A percentile compares a stretch with the other conserved stretches of the same genome.
Conservation (phyloP, 306 rosid genomes). For the Vigna hirtella region DNA sequence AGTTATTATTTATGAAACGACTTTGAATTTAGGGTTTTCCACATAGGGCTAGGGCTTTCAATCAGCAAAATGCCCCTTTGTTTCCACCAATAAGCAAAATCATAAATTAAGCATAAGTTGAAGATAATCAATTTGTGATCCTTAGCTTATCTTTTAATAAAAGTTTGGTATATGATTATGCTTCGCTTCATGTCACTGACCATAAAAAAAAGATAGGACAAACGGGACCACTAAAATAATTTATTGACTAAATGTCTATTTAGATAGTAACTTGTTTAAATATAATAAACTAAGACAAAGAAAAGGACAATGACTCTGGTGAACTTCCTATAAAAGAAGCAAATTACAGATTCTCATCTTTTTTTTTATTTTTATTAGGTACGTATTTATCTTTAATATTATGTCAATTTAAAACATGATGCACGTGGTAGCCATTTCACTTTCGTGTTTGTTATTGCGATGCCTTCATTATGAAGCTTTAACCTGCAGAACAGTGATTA, state of each 20-base stretch:
- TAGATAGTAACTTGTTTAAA: neutral
- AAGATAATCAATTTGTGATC: slow-evolving; percentile 30
- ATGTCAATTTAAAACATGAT: neutral
- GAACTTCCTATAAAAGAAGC: slow-evolving; percentile 41
- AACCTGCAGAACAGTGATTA: neutral
- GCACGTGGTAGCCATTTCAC: slow-evolving; percentile 8
- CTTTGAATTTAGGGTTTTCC: no score
- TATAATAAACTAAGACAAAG: neutral
- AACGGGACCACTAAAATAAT: slow-evolving; percentile 39
- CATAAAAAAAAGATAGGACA: neutral
- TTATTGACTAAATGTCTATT: neutral
- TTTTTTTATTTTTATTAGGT: neutral
- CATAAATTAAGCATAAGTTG: neutral
- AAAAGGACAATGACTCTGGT: neutral
- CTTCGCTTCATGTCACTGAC: slow-evolving; percentile 33
- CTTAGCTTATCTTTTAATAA: slow-evolving; percentile 52
- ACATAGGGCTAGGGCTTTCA: no score
- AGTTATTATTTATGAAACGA: no score
- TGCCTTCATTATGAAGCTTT: neutral
- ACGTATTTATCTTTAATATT: neutral
- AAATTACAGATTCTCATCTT: slow-evolving; percentile 36
- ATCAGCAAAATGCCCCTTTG: neutral
- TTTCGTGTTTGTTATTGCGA: neutral
- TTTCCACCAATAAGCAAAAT: neutral
- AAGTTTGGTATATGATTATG: slow-evolving; percentile 51